A percentile compares a stretch with the other conserved stretches of the same genome.
phyloP scores from a whole-genome alignment of 768 basidiomycete species.

The Tremella fuciformis region DNA sequence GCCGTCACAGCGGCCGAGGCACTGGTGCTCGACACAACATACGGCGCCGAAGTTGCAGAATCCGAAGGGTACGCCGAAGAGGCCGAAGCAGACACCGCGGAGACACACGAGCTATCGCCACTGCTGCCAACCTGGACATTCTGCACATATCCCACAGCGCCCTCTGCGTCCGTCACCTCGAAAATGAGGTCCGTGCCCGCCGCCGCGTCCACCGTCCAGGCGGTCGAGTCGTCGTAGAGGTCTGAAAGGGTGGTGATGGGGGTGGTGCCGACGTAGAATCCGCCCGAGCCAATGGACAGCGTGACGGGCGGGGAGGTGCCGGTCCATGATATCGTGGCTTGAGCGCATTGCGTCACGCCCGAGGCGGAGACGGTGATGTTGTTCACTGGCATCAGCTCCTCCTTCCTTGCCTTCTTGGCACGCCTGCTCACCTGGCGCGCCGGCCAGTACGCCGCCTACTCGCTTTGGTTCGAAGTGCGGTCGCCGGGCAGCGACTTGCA shows the following conservation, averaged over 20 bases:
- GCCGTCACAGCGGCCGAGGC: background rate
- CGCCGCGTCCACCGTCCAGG: slow-evolving; percentile 37
- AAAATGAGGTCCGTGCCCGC: slow-evolving; percentile 39
- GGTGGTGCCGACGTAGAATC: slow-evolving; percentile 41
- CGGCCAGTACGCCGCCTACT: slow-evolving; percentile 23
- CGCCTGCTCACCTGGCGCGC: slow-evolving; percentile 28
- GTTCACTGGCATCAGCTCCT: slow-evolving; percentile 21
- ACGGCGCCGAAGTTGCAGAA: background rate
- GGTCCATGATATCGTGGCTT: slow-evolving; percentile 42
- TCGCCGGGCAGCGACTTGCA: too few relatives aligned
- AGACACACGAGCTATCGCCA: slow-evolving; percentile 31
- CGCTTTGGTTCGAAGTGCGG: background rate
- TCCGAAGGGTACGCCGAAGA: background rate
- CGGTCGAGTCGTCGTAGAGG: slow-evolving; percentile 19
- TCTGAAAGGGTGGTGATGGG: slow-evolving; percentile 24
- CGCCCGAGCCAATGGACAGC: slow-evolving; percentile 42
- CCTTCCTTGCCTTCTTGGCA: background rate
- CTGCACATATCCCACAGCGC: slow-evolving; percentile 42
- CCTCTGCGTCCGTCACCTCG: slow-evolving; percentile 40
- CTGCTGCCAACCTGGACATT: slow-evolving; percentile 36
- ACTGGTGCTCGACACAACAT: too few relatives aligned
- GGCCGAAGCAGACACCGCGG: slow-evolving; percentile 12
- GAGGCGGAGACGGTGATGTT: slow-evolving; percentile 39
- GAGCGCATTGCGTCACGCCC: slow-evolving; percentile 39
- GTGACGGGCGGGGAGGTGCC: slow-evolving; percentile 33